Evolutionary conservation across 331 rosid species (phyloP).

Genomic region (Quercus phellos): DNA sequence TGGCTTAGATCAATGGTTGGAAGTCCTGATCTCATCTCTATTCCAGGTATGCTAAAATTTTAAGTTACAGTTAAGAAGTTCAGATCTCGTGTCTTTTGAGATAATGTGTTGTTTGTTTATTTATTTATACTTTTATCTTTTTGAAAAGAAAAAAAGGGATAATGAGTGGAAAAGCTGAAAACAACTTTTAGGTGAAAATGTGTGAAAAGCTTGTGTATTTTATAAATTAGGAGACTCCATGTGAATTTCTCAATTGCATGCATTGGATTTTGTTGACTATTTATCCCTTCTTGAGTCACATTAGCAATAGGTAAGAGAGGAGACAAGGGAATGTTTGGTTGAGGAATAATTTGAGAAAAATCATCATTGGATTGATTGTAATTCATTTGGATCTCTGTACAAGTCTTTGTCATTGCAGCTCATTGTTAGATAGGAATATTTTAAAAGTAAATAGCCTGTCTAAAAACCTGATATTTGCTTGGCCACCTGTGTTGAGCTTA

Average conservation of each 20-base stretch:
- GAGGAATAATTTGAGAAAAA: not conserved
- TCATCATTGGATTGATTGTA: not conserved
- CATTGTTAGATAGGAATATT: not conserved
- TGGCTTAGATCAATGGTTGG: constrained; percentile 99
- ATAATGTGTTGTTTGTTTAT: not conserved
- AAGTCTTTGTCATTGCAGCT: not conserved
- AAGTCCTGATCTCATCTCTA: constrained; percentile 97
- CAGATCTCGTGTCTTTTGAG: not conserved
- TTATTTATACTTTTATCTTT: not conserved
- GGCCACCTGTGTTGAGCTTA: not conserved
- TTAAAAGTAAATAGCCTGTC: not conserved
- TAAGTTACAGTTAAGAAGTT: not conserved
- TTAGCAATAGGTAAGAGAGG: not conserved
- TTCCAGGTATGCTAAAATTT: constrained; percentile 60
- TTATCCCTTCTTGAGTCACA: not conserved
- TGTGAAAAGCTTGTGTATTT: not conserved
- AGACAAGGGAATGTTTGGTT: not conserved
- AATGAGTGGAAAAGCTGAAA: not conserved
- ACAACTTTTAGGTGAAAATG: not conserved
- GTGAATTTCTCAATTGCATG: not conserved
- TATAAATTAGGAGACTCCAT: not conserved
- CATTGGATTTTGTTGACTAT: not conserved
- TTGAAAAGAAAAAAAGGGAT: not conserved
- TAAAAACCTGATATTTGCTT: not conserved
- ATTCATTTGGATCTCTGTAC: not conserved